phyloP scores from a whole-genome alignment of 129 eudicot genomes.

The Lonicera japonica region DNA sequence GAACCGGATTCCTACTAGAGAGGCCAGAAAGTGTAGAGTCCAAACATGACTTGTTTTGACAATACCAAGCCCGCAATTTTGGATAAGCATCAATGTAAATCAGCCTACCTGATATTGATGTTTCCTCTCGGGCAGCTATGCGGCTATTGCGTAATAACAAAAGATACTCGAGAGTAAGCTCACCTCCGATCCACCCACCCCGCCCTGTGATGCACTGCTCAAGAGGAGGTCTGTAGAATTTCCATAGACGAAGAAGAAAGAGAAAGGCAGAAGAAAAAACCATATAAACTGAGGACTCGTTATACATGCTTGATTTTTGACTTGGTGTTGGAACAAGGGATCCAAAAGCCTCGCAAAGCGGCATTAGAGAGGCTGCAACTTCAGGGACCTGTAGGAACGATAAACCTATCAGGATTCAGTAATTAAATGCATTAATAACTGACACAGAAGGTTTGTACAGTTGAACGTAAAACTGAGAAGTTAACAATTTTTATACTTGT shows the following conservation, averaged over 20 bases:
- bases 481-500: too few relatives aligned
- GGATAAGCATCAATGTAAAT: constrained; percentile 20
- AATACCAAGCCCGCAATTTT: constrained; percentile 20
- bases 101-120: constrained; percentile 3
- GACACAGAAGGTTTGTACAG: too few relatives aligned
- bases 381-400: constrained; percentile 19
- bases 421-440: too few relatives aligned
- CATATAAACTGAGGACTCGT: constrained; percentile 12
- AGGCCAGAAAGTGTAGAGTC: constrained; percentile 27
- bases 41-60: constrained; percentile 22
- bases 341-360: constrained; percentile 25
- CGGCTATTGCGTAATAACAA: constrained; percentile 21
- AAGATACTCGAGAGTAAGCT: constrained; percentile 25
- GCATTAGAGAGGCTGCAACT: constrained; percentile 27
- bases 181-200: constrained; percentile 17
- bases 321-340: constrained; percentile 15
- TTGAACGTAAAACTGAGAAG: too few relatives aligned
- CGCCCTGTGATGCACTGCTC: constrained; percentile 21
- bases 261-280: constrained; percentile 25
- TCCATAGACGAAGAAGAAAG: constrained; percentile 24
- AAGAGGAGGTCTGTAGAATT: constrained; percentile 15
- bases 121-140: neutral
- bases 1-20: constrained; percentile 15
- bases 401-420: neutral
- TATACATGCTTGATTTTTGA: neutral